phyloP scores from a whole-genome alignment of 176 grass and related monocot species.

The Tillandsia leiboldiana region DNA sequence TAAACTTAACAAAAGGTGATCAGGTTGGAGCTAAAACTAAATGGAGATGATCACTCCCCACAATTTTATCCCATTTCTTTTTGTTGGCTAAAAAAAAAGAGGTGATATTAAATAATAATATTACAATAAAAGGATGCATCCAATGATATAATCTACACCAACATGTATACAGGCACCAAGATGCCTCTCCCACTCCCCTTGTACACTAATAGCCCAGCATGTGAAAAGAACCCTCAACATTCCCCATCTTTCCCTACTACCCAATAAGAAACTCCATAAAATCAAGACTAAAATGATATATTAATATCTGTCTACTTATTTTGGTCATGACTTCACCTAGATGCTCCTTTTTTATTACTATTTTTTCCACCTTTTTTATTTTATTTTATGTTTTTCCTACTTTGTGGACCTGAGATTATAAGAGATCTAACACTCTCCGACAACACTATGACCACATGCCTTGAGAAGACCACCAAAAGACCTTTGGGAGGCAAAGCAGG shows the following conservation, averaged over 20 bases:
- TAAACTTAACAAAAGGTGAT: no score
- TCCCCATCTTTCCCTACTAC: neutral
- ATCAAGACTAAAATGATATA: neutral
- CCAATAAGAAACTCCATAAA: neutral
- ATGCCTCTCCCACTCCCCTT: neutral
- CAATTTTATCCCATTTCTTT: no score
- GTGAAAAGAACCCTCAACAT: neutral
- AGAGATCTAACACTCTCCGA: neutral
- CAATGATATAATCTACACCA: neutral
- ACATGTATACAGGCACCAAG: no score
- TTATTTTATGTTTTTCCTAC: no score
- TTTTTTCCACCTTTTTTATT: no score
- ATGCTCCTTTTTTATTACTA: no score
- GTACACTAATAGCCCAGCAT: neutral
- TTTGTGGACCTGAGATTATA: constrained; percentile 5
- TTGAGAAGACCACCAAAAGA: constrained; percentile 12
- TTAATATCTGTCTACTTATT: no score
- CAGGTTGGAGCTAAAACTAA: no score
- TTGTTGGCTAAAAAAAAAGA: no score
- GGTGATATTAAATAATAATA: no score
- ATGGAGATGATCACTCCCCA: no score
- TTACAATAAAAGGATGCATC: neutral
- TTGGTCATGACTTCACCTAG: no score
- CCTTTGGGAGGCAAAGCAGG: neutral
- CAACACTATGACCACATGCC: constrained; percentile 5